phyloP scores from a whole-genome alignment of 108 stramenopile genomes.

The Fragilariopsis cylindrus region DNA sequence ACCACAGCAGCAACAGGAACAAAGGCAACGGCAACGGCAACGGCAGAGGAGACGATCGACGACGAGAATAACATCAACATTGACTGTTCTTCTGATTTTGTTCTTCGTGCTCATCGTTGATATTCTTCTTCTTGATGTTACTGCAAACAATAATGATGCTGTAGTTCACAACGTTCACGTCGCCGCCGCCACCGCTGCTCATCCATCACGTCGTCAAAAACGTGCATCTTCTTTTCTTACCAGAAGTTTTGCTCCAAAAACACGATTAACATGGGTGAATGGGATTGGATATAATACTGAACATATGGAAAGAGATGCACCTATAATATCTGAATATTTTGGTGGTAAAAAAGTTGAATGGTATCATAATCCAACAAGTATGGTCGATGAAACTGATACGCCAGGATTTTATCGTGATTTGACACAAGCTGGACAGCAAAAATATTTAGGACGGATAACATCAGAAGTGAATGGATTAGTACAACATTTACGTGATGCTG shows the following conservation, averaged over 20 bases:
- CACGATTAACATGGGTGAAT: constrained; percentile 79
- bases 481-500: constrained; percentile 67
- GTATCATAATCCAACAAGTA: constrained; percentile 84
- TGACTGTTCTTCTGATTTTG: too few relatives aligned
- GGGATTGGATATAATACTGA: constrained; percentile 70
- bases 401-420: constrained; percentile 78
- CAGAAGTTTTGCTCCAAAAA: constrained; percentile 23
- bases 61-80: too few relatives aligned
- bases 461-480: constrained; percentile 72
- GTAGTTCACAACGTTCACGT: too few relatives aligned
- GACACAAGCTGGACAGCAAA: constrained; percentile 79
- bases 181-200: too few relatives aligned
- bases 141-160: too few relatives aligned
- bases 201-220: too few relatives aligned
- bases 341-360: constrained; percentile 65
- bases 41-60: too few relatives aligned
- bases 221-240: too few relatives aligned
- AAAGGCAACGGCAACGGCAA: too few relatives aligned
- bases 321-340: constrained; percentile 59
- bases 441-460: constrained; percentile 71
- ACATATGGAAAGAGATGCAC: constrained; percentile 65
- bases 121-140: too few relatives aligned
- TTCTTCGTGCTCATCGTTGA: too few relatives aligned
- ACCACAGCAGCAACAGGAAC: too few relatives aligned
- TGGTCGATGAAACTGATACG: constrained; percentile 72